Base-by-base conservation (phyloP, 2,329 filamentous ascomycete species). In the Penicillium sp. region DNA sequence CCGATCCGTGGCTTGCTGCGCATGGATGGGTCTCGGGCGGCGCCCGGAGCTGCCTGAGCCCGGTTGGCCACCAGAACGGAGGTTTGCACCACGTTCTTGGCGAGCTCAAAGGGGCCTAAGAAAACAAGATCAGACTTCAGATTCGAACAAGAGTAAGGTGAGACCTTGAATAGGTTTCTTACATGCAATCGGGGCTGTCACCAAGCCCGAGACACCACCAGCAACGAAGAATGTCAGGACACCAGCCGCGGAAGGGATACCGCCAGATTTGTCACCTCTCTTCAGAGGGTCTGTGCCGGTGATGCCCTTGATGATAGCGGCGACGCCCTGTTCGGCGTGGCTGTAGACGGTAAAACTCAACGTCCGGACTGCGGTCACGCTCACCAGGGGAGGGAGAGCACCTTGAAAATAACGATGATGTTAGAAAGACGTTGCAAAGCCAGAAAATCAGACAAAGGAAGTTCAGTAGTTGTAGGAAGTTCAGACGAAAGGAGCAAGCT, bases 61-160 rank as follows among this genome's bases (percentile, higher is more conserved):
- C 76, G 71, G 41, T 78, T 75, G 8, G 77, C 75, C 61, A 81
- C 77, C 49, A 81, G 67, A 37, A 81, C 79, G 1, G 79, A 81
- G 8, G 79, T 80, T 64, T 81, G 79, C 15, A 80, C 78, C 5
- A 80, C 79, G 58, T 81, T 81, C 65, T 81, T 81, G 52, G 79
- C 76, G 37, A 81, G 67, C 69, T 81, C 79, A 54, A 81, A 79
- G 1, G 79, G 79, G 59, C 79, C 79, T 80, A 34, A 47, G 20
- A 14, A 8, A 50, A 53, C 3, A 6, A 22, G 4, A 41, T 65
- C 45, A 63, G 59, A 45, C 22, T 2, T 43, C 5, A 54, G 51
- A n/a, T 25, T n/a, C 8, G 11, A 31, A 31, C 12, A n/a, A 34
- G 25, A 50, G 47, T 12, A 50, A 50, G 31, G 25, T 12, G 22